Conservation (phyloP, 2,329 filamentous ascomycete species). For the Epichloe scottii region DNA sequence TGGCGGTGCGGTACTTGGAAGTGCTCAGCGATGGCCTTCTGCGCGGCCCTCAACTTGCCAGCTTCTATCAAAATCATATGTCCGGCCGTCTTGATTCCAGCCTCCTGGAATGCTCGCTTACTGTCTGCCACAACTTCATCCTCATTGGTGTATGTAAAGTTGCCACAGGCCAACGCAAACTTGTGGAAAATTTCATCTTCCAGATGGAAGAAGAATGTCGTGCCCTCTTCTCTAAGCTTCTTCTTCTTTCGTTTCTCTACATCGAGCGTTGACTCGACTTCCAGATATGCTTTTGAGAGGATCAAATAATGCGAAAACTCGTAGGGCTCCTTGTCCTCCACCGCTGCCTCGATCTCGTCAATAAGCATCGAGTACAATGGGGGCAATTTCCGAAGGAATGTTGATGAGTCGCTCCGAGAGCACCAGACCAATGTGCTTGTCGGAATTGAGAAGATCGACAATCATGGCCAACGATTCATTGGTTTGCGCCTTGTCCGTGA, state of each 20-base stretch:
- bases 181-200: slow-evolving; percentile 85
- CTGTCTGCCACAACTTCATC: slow-evolving; percentile 76
- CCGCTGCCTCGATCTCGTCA: slow-evolving; percentile 79
- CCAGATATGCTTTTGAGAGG: slow-evolving; percentile 81
- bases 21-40: slow-evolving; percentile 66
- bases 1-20: slow-evolving; percentile 29
- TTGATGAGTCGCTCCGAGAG: slow-evolving; percentile 93
- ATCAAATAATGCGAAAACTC: slow-evolving; percentile 88
- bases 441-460: slow-evolving; percentile 38
- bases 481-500: slow-evolving; percentile 42
- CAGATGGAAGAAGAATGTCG: slow-evolving; percentile 83
- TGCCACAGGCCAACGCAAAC: slow-evolving; percentile 56
- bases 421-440: slow-evolving; percentile 64
- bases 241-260: slow-evolving; percentile 48
- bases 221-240: slow-evolving; percentile 47
- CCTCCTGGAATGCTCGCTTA: slow-evolving; percentile 87
- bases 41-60: slow-evolving; percentile 59
- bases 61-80: slow-evolving; percentile 81
- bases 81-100: slow-evolving; percentile 75
- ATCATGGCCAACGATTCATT: slow-evolving; percentile 45
- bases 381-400: slow-evolving; percentile 78
- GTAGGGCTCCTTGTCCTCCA: slow-evolving; percentile 86
- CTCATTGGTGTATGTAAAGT: slow-evolving; percentile 68
- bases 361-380: slow-evolving; percentile 91
- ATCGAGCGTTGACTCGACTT: slow-evolving; percentile 72